Evolutionary conservation across 495 filamentous ascomycete species (phyloP).

Genomic region (Hyaloscypha hepaticicola): DNA sequence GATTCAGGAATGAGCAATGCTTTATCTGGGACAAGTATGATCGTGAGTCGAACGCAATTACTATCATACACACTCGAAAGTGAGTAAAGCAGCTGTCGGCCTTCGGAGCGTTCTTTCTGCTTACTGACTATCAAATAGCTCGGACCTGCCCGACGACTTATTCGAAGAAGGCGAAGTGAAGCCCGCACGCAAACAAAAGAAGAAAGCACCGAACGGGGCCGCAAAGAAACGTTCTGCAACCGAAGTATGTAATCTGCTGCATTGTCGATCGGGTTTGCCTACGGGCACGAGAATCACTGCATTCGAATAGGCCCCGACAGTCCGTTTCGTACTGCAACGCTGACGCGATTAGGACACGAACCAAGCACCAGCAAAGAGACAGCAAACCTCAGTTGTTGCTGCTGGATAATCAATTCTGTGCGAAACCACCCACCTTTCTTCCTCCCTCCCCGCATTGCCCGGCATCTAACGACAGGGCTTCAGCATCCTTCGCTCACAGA

Average conservation of each 20-base stretch:
- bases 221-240: conserved; percentile 31
- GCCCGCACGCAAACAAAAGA: conserved; percentile 60
- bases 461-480: conserved; percentile 30
- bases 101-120: not conserved
- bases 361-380: conserved; percentile 36
- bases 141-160: conserved; percentile 83
- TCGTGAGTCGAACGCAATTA: conserved; percentile 60
- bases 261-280: not conserved
- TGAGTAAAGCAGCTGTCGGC: conserved; percentile 39
- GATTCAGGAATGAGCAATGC: conserved; percentile 68
- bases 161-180: conserved; percentile 79
- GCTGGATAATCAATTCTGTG: conserved; percentile 37
- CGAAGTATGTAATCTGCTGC: conserved; percentile 35
- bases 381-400: conserved; percentile 39
- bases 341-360: conserved; percentile 35
- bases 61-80: conserved; percentile 76
- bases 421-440: conserved; percentile 13
- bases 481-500: not conserved
- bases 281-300: conserved; percentile 10
- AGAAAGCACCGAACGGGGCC: conserved; percentile 32
- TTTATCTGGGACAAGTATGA: conserved; percentile 65
- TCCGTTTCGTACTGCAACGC: not conserved
- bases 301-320: not conserved
- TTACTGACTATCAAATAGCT: conserved; percentile 48
- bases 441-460: conserved; percentile 24